Percentiles rank a stretch among this genome's conserved stretches.
Evolutionary conservation across 768 basidiomycete species (phyloP).

Genomic region (Amanita inopinata): DNA sequence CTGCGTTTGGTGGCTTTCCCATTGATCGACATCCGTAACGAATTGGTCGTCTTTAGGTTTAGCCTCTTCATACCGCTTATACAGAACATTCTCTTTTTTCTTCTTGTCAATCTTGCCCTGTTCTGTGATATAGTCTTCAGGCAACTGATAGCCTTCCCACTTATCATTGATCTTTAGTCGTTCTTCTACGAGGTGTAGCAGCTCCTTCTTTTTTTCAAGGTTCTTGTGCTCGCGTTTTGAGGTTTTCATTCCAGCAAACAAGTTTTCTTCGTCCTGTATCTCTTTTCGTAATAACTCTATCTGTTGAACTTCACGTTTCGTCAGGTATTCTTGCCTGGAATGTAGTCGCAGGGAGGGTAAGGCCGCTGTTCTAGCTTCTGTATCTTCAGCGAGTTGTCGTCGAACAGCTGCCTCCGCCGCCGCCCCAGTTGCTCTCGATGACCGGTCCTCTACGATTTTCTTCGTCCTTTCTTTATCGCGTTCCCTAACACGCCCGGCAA

Average conservation of each 20-base stretch:
- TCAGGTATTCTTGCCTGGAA: conserved; percentile 92
- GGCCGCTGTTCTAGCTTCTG: conserved; percentile 41
- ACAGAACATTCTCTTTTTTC: conserved; percentile 87
- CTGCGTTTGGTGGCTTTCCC: conserved; percentile 87
- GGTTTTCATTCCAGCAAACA: conserved; percentile 87
- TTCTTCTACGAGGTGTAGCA: conserved; percentile 87
- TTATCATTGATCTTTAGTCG: conserved; percentile 91
- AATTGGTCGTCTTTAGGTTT: conserved; percentile 90
- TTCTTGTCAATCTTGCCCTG: conserved; percentile 98
- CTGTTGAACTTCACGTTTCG: conserved; percentile 93
- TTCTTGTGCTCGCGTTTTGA: conserved; percentile 75
- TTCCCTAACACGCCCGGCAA: conserved; percentile 78
- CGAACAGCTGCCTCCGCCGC: conserved; percentile 79
- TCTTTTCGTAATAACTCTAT: conserved; percentile 88
- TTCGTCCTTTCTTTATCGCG: conserved; percentile 82
- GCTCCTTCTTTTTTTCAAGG: conserved; percentile 86
- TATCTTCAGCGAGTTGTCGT: conserved; percentile 74
- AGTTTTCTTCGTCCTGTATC: conserved; percentile 87
- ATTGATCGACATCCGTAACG: conserved; percentile 94
- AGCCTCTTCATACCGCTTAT: conserved; percentile 91
- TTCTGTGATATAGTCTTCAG: conserved; percentile 97
- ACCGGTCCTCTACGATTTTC: conserved; percentile 86
- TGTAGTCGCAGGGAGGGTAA: conserved; percentile 73
- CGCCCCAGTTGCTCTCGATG: conserved; percentile 62
- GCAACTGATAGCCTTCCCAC: conserved; percentile 91